Base-by-base conservation (phyloP, 352 stramenopile genomes). In the Thraustotheca clavata region DNA sequence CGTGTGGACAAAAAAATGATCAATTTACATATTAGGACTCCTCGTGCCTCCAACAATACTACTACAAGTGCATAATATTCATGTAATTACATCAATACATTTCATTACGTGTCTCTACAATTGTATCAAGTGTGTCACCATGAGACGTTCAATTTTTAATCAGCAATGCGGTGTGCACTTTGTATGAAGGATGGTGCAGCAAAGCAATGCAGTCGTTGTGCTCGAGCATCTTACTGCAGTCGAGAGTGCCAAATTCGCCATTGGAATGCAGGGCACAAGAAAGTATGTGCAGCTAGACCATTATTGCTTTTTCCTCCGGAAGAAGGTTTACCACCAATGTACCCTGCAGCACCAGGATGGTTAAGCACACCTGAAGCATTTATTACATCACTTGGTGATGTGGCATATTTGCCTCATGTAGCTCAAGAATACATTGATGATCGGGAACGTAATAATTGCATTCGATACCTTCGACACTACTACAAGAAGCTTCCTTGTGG, bases 171-270 rank as follows among this genome's bases (percentile, higher is more conserved):
- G 18, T 65, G 57, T 27, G 24, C 47, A 1, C 20, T 50, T 20
- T 65, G 57, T 33, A 65, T 57, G 39, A 52, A 65, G 39, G 41
- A 54, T 31, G 14, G 31, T 24, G 57, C 57, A 3, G 3, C 57
- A 29, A 65, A 65, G 57, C 57, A 65, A 33, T 65, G 57, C 57
- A 65, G 57, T 27, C 57, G 57, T 11, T 65, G 57, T 43, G 38
- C 35, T 18, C 46, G 32, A n/a, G 39, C 57, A 11, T 39, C 57
- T 5, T 65, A 65, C 38, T 65, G 57, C 57, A 65, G 38, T 33
- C 57, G 57, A 9, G 39, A 38, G 12, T 65, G 57, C 39, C 57
- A 65, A 36, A 46, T 54, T n/a, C 57, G 57, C 14, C 57, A 65
- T 26, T 65, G 57, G 57, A 24, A 65, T 26, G 39, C 39, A 6